A percentile compares a stretch with the other conserved stretches of the same genome.
Evolutionary conservation across 1,284 basidiomycete species (phyloP).

Genomic region (Microbotryomycetes sp.): DNA sequence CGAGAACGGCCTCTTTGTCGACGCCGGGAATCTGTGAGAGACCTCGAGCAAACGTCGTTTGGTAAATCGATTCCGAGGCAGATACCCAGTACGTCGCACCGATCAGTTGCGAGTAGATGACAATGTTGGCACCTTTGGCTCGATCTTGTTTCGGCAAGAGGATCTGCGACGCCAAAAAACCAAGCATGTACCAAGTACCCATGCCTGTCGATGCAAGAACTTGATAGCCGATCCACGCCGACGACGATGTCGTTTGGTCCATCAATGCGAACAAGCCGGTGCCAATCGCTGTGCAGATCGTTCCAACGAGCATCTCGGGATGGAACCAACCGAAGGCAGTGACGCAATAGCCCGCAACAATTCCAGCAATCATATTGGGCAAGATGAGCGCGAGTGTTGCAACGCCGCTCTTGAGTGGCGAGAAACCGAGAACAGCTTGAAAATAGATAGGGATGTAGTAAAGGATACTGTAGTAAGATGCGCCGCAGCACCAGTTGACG

Average conservation of each 20-base stretch:
- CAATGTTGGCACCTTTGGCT: conserved; percentile 12
- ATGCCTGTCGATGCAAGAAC: conserved; percentile 15
- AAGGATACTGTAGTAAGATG: conserved; percentile 7
- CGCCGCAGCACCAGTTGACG: conserved; percentile 11
- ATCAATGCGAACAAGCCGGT: conserved; percentile 16
- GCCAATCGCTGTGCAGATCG: conserved; percentile 9
- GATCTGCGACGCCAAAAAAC: conserved; percentile 4
- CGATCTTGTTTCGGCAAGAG: conserved; percentile 4
- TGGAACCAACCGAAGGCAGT: conserved; percentile 32
- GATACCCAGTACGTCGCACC: conserved; percentile 19
- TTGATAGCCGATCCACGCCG: conserved; percentile 16
- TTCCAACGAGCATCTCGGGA: conserved; percentile 14
- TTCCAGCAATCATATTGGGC: conserved; percentile 31
- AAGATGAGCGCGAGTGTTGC: conserved; percentile 36
- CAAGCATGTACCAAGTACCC: conserved; percentile 8
- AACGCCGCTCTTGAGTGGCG: conserved; percentile 35
- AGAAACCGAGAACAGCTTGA: conserved; percentile 27
- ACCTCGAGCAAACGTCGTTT: conserved; percentile 15
- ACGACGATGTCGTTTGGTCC: conserved; percentile 2
- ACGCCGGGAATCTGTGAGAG: conserved; percentile 12
- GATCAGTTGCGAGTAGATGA: conserved; percentile 22
- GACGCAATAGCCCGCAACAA: conserved; percentile 31
- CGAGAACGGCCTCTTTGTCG: conserved; percentile 12
- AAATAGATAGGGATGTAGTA: conserved; percentile 12
- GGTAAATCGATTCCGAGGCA: conserved; percentile 15